phyloP scores from a whole-genome alignment of 1,139 yeast genomes.

The Yamadazyma conglobata region DNA sequence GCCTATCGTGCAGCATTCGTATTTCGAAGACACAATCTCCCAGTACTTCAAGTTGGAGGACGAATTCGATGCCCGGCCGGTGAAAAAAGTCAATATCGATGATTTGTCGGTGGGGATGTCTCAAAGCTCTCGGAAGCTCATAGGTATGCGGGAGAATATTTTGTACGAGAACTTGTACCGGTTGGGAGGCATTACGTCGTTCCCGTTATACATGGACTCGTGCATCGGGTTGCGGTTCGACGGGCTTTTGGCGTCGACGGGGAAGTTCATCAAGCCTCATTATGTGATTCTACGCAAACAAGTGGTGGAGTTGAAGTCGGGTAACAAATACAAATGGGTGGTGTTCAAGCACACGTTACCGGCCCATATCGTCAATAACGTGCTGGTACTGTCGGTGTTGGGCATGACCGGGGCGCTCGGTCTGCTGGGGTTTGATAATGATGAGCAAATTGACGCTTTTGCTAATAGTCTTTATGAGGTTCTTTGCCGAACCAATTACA shows the following conservation, averaged over 20 bases:
- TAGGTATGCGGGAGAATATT: constrained; percentile 30
- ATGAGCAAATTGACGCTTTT: constrained; percentile 6
- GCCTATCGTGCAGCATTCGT: constrained; percentile 23
- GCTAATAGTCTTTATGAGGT: constrained; percentile 1
- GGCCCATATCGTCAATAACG: constrained; percentile 7
- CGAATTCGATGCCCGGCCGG: constrained; percentile 6
- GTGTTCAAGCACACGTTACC: constrained; percentile 39
- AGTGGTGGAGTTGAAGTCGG: constrained; percentile 8
- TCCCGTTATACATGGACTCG: constrained; percentile 32
- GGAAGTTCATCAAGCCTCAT: constrained; percentile 29
- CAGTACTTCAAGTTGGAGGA: constrained; percentile 18
- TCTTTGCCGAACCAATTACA: constrained; percentile 1
- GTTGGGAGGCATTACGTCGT: constrained; percentile 40
- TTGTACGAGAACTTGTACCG: constrained; percentile 37
- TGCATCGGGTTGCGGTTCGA: constrained; percentile 40
- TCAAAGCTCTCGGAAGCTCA: constrained; percentile 12
- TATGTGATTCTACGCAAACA: constrained; percentile 33
- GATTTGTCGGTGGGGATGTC: constrained; percentile 11
- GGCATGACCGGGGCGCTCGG: constrained; percentile 1
- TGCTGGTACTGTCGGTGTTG: too few species aligned
- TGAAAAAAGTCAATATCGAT: constrained; percentile 8
- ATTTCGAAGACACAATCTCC: constrained; percentile 29
- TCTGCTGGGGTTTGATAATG: constrained; percentile 8
- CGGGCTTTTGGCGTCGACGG: constrained; percentile 19
- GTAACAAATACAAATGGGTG: constrained; percentile 20